Conservation (phyloP, 192 early-diverging fungal species). For the Pilobolus umbonatus region DNA sequence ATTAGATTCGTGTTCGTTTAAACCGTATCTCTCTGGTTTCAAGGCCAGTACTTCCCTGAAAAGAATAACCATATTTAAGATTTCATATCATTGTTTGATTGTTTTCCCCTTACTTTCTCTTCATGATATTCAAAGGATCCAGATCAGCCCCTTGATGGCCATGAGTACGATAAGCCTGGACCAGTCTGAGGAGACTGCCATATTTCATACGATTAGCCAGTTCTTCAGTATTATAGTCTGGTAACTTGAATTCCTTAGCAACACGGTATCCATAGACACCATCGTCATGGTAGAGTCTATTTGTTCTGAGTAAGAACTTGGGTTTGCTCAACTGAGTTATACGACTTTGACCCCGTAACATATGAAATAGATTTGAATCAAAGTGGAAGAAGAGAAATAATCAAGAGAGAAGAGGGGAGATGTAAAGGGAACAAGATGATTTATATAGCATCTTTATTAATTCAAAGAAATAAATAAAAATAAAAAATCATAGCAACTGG, state of each 20-base stretch:
- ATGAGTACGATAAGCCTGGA: constrained; percentile 70
- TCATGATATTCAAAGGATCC: constrained; percentile 78
- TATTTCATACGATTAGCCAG: constrained; percentile 78
- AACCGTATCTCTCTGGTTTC: constrained; percentile 79
- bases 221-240: constrained; percentile 79
- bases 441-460: background rate
- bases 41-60: constrained; percentile 60
- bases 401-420: background rate
- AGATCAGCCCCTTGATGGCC: constrained; percentile 82
- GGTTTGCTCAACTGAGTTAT: background rate
- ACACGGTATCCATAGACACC: constrained; percentile 87
- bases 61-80: background rate
- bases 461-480: background rate
- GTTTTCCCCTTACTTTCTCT: constrained; percentile 51
- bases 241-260: constrained; percentile 58
- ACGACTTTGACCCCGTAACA: constrained; percentile 1
- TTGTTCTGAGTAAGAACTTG: background rate
- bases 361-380: background rate
- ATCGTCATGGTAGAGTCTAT: constrained; percentile 64
- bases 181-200: constrained; percentile 81
- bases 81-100: background rate
- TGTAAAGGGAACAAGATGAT: background rate
- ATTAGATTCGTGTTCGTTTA: constrained; percentile 47
- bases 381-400: background rate
- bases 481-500: background rate